phyloP scores from a whole-genome alignment of 202 grass and related monocot species.

The Brachypodium distachyon region DNA sequence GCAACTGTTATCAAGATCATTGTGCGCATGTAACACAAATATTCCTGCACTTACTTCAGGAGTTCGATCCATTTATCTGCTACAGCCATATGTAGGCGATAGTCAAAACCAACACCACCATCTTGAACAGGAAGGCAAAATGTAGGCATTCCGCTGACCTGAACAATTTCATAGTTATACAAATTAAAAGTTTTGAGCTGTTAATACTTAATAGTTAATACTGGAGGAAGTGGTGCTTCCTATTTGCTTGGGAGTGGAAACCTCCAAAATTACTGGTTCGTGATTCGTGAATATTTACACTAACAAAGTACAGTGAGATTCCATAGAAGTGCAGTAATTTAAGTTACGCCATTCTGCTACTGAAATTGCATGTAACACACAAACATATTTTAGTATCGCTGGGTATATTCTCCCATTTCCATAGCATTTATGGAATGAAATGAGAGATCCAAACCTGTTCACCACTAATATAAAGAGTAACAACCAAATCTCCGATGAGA shows the following conservation, averaged over 20 bases:
- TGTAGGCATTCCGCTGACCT: constrained; percentile 95
- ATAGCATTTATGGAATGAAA: background rate
- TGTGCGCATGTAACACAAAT: background rate
- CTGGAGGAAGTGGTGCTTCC: background rate
- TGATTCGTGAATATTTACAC: background rate
- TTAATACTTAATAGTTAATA: constrained; percentile 7
- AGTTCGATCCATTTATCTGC: constrained; percentile 98
- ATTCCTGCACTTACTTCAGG: constrained; percentile 59
- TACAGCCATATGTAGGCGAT: constrained; percentile 88
- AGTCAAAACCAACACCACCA: constrained; percentile 92
- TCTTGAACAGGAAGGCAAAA: constrained; percentile 90
- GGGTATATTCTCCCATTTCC: background rate
- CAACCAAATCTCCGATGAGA: background rate
- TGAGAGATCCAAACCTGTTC: background rate
- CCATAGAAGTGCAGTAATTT: background rate
- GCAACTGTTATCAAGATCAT: background rate
- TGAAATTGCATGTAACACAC: background rate
- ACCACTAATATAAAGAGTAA: background rate
- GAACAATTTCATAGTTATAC: constrained; percentile 13
- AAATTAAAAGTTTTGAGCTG: constrained; percentile 10
- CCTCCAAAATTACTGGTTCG: background rate
- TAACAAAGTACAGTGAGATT: background rate
- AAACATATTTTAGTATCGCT: background rate
- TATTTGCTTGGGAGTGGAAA: background rate
- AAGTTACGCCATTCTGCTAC: background rate